Evolutionary conservation across 2,329 filamentous ascomycete species (phyloP).

Genomic region (Colletotrichum sp.): DNA sequence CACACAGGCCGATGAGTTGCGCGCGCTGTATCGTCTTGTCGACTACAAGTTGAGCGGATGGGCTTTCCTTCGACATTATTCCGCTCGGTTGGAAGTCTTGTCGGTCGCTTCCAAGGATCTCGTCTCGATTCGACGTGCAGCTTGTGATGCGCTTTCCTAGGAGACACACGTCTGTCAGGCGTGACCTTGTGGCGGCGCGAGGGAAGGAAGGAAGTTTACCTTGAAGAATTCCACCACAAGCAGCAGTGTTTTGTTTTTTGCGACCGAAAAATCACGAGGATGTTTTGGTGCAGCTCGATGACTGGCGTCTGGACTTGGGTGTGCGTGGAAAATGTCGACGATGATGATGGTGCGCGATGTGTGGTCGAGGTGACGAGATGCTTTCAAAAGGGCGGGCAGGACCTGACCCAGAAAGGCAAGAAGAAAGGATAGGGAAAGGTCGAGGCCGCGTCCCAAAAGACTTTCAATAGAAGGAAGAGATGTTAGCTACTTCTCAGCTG

Average conservation of each 20-base stretch:
- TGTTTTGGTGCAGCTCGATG: background rate
- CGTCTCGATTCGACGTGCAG: background rate
- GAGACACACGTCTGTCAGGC: background rate
- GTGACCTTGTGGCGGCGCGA: background rate
- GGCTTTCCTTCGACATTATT: background rate
- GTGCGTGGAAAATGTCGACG: background rate
- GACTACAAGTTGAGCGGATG: background rate
- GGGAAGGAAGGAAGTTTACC: background rate
- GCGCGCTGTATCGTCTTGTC: background rate
- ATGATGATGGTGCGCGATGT: background rate
- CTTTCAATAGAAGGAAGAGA: background rate
- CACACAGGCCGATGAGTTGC: background rate
- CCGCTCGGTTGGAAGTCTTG: background rate
- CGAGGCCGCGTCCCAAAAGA: background rate
- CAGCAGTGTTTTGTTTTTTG: background rate
- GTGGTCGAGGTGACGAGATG: background rate
- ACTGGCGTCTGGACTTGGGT: background rate
- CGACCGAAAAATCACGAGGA: background rate
- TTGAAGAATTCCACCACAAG: background rate
- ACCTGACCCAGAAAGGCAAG: background rate
- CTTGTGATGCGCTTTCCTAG: background rate
- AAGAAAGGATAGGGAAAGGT: background rate
- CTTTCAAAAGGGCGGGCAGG: background rate
- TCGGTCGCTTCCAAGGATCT: background rate
- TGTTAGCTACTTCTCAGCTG: background rate